Conservation (phyloP, 345 rosid genomes). For the Bruguiera sexangula region DNA sequence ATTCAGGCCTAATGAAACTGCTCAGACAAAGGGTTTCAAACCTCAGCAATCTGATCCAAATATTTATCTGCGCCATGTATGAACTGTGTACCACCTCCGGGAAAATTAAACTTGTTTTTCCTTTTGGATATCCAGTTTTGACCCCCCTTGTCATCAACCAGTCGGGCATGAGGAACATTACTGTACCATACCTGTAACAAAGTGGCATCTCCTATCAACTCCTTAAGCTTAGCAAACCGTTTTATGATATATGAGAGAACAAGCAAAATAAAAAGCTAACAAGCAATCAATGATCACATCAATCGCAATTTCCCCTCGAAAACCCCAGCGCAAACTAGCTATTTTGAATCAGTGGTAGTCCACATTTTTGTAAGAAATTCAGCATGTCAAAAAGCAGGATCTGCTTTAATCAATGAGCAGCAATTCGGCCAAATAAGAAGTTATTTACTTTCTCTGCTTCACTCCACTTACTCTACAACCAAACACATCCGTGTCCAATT, state of each 20-base stretch:
- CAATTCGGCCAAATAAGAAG: too few relatives aligned
- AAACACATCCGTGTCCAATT: too few relatives aligned
- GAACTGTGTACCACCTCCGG: slow-evolving; percentile 98
- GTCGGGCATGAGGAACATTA: slow-evolving; percentile 80
- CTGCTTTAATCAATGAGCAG: too few relatives aligned
- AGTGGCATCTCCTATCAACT: slow-evolving; percentile 12
- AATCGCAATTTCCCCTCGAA: too few relatives aligned
- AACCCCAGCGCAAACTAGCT: too few relatives aligned
- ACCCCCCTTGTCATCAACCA: slow-evolving; percentile 94
- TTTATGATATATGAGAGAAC: not conserved
- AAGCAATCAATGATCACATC: too few relatives aligned
- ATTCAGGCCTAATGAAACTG: not conserved
- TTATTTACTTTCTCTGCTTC: too few relatives aligned
- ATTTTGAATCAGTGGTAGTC: too few relatives aligned
- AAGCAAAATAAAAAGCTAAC: too few relatives aligned
- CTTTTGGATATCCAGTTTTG: slow-evolving; percentile 83
- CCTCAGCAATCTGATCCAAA: slow-evolving; percentile 84
- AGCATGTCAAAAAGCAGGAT: too few relatives aligned
- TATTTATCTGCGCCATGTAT: slow-evolving; percentile 93
- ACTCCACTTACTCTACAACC: too few relatives aligned
- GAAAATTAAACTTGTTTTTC: slow-evolving; percentile 84
- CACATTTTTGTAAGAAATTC: too few relatives aligned
- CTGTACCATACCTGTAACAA: slow-evolving; percentile 70
- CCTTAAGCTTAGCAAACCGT: not conserved
- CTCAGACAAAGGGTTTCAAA: slow-evolving; percentile 19